A percentile compares a stretch with the other conserved stretches of the same genome.
These are phyloP conservation scores for Suillus discolor DNA, from an alignment of 768 basidiomycete species.

Conservation along the genomic window DNA sequence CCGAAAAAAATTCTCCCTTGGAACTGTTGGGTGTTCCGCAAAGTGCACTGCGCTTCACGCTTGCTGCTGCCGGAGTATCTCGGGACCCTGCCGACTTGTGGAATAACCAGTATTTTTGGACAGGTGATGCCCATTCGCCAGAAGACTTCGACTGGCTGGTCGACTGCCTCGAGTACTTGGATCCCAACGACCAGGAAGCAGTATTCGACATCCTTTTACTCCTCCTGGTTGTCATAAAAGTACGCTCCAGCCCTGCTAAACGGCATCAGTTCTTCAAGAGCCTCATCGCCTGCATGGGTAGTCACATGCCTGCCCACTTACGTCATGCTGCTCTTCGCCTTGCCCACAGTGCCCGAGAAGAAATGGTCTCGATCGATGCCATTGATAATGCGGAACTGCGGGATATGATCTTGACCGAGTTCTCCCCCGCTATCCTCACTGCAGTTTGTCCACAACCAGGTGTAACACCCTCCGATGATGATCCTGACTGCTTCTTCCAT, in stretches of 20 bases:
- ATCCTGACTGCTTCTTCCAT: neutral
- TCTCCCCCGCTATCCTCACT: neutral
- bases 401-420: neutral
- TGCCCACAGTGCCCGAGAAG: neutral
- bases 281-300: neutral
- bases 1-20: neutral
- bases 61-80: neutral
- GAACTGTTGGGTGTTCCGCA: neutral
- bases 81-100: neutral
- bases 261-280: neutral
- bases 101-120: neutral
- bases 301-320: neutral
- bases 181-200: neutral
- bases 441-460: neutral
- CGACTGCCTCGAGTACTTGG: neutral
- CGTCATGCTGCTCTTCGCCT: neutral
- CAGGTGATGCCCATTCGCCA: neutral
- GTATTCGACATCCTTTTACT: neutral
- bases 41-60: neutral
- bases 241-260: neutral
- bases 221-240: neutral
- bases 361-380: neutral
- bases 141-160: neutral
- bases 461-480: neutral
- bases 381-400: neutral